Evolutionary conservation across 129 eudicot species (phyloP), one percentile per base, ranked within the genome.

Genomic region (Flaveria bidentis): DNA sequence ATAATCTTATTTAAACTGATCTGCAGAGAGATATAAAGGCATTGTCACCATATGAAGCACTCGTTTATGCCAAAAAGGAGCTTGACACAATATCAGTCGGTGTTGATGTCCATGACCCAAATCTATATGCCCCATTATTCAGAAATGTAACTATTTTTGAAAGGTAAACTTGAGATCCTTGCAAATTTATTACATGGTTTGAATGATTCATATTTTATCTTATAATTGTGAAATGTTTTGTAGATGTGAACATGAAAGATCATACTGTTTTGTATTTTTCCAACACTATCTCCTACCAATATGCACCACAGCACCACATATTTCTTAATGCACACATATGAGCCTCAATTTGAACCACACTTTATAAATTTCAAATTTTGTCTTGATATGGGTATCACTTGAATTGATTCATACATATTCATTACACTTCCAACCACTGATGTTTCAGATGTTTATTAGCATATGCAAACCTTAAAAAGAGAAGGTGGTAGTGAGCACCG

Each of bases 91-190:
- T 86, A 56, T 75, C 91, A 33, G 33, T 69, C 39, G 86, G 77
- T 69, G 58, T 20, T 0, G 63, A 89, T 77, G 84, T 84, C 63
- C 86, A 86, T 81, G 96, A 93, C 74, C 88, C 91, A 57, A 84
- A 86, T 77, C 83, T 94, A 12, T 89, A 91, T 57, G 89, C 91
- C 30, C 98, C 98, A 58, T 69, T 94, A 23, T 94, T 94, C 86
- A 84, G 79, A 53, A 91, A 94, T 81, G 73, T 87, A 71, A 87
- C 98, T 51, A 80, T 78, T 17, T 94, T 94, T 77, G 78, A 84
- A 82, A 94, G 97, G 98, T 93, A 87, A 61, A 65, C 74, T 62
- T 72, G 33, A 51, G 63, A 26, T 58, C 15, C 67, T 72, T 78
- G 39, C 51, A 2, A 57, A 20, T 58, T 49, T 44, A 23, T 66